These are phyloP conservation scores for Hyparrhenia diplandra DNA, from an alignment of 176 grass and related monocot species.

Conservation along the genomic window DNA sequence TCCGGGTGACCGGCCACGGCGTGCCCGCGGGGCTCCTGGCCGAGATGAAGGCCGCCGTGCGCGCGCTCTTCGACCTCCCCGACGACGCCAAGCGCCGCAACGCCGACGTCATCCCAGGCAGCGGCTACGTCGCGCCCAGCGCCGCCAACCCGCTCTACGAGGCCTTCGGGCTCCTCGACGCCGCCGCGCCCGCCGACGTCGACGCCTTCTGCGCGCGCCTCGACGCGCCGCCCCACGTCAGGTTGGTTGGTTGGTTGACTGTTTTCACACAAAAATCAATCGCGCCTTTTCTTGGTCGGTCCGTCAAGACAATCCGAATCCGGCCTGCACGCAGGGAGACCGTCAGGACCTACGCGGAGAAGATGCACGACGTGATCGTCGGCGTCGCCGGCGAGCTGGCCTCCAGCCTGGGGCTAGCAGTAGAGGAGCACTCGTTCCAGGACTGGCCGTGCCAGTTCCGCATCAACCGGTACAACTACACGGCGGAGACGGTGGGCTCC, in stretches of 20 bases:
- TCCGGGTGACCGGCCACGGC: conserved; percentile 59
- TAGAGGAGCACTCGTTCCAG: conserved; percentile 30
- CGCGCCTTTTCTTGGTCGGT: not conserved
- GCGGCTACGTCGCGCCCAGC: conserved; percentile 61
- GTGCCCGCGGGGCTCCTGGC: conserved; percentile 48
- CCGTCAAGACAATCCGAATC: too few species aligned
- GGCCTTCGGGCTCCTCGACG: conserved; percentile 63
- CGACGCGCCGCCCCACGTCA: conserved; percentile 43
- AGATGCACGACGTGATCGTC: conserved; percentile 47
- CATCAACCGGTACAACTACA: conserved; percentile 86
- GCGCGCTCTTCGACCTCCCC: conserved; percentile 72
- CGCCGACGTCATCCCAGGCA: conserved; percentile 52
- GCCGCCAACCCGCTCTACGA: conserved; percentile 64
- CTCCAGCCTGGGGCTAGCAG: conserved; percentile 46
- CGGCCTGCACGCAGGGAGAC: conserved; percentile 60
- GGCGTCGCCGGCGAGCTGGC: conserved; percentile 53
- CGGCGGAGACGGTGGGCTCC: conserved; percentile 48
- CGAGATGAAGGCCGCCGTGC: conserved; percentile 68
- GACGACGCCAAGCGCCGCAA: conserved; percentile 72
- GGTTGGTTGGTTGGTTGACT: conserved; percentile 23
- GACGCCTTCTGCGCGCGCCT: conserved; percentile 66
- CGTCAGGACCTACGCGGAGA: conserved; percentile 42
- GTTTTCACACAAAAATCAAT: not conserved
- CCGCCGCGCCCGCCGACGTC: conserved; percentile 44
- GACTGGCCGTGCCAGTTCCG: conserved; percentile 81